Percentiles rank a stretch among this genome's conserved stretches.
Conservation (phyloP, 1,284 basidiomycete genomes). For the Irpex rosettiformis region DNA sequence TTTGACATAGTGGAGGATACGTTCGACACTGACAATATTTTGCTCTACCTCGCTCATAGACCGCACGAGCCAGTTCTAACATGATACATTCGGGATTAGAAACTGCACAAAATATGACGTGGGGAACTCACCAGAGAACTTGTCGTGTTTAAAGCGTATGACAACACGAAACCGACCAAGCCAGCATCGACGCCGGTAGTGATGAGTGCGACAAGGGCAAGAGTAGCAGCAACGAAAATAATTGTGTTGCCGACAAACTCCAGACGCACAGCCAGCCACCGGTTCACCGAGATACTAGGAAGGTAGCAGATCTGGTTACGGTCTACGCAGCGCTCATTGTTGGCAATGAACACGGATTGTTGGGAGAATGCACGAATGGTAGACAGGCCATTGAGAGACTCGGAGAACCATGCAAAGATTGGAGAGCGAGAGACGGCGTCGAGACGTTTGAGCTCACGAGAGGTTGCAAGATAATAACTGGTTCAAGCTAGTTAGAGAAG, state of each 20-base stretch:
- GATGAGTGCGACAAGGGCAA: constrained; percentile 70
- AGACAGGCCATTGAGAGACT: constrained; percentile 80
- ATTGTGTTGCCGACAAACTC: constrained; percentile 84
- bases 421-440: constrained; percentile 90
- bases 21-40: constrained; percentile 88
- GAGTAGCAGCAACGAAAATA: constrained; percentile 70
- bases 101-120: background rate
- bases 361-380: constrained; percentile 86
- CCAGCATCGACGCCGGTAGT: constrained; percentile 83
- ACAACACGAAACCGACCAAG: constrained; percentile 87
- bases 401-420: constrained; percentile 88
- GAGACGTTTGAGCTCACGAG: constrained; percentile 88
- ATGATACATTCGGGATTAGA: constrained; percentile 8
- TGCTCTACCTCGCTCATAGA: constrained; percentile 91
- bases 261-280: constrained; percentile 78
- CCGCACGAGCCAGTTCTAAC: constrained; percentile 86
- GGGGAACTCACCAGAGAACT: constrained; percentile 56
- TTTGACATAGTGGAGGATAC: constrained; percentile 73
- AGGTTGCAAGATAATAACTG: constrained; percentile 89
- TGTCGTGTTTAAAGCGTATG: constrained; percentile 82
- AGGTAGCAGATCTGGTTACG: constrained; percentile 83
- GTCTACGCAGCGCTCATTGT: constrained; percentile 79
- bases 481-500: background rate
- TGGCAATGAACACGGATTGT: constrained; percentile 68
- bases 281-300: constrained; percentile 70